A percentile compares a stretch with the other conserved stretches of the same genome.
phyloP scores from a whole-genome alignment of 257 asterid species.

The Ballota nigra region DNA sequence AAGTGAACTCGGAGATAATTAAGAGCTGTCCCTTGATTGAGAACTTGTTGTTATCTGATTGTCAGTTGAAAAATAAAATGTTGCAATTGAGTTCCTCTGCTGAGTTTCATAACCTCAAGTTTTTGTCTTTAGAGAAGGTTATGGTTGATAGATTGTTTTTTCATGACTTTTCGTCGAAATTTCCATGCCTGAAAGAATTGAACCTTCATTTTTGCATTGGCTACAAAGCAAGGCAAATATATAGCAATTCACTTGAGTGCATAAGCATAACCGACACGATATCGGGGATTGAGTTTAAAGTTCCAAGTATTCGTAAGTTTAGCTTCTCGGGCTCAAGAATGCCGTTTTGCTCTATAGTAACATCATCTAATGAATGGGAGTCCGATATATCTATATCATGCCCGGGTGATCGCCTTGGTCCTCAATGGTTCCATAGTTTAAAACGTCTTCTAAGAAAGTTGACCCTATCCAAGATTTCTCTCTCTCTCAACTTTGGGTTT shows the following conservation, averaged over 20 bases:
- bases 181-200: constrained; percentile 15
- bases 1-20: neutral
- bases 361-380: neutral
- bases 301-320: neutral
- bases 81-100: neutral
- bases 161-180: neutral
- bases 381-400: neutral
- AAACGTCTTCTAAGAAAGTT: neutral
- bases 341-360: neutral
- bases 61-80: neutral
- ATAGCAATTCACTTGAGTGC: constrained; percentile 9
- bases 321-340: neutral
- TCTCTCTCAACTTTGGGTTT: neutral
- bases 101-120: neutral
- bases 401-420: neutral
- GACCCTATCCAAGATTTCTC: no score
- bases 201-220: neutral
- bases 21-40: neutral
- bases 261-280: neutral
- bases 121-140: neutral
- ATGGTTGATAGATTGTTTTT: neutral
- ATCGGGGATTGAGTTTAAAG: neutral
- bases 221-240: neutral
- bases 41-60: neutral
- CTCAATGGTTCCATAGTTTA: neutral